Conservation (phyloP, 2,329 filamentous ascomycete species). For the Colletotrichum simmondsii region DNA sequence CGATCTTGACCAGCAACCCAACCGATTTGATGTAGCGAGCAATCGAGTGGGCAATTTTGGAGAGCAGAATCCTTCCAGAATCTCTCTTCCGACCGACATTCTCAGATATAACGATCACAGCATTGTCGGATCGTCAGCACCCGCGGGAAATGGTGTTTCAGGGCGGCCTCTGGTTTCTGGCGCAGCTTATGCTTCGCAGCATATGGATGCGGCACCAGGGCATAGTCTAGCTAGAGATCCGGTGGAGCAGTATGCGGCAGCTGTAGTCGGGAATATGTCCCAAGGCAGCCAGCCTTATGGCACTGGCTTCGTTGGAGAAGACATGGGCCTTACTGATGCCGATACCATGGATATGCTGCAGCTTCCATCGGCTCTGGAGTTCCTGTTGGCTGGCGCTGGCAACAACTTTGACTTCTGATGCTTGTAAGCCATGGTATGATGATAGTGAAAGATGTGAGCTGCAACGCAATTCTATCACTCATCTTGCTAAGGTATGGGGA, state of each 20-base stretch:
- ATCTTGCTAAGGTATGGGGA: not conserved
- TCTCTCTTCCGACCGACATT: not conserved
- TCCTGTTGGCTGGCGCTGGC: constrained; percentile 43
- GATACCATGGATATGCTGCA: constrained; percentile 38
- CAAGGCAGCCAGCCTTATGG: not conserved
- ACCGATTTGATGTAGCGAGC: not conserved
- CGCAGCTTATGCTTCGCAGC: constrained; percentile 6
- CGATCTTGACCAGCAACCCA: not conserved
- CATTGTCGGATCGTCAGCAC: not conserved
- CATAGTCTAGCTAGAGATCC: not conserved
- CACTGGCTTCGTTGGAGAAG: constrained; percentile 7
- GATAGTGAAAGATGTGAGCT: too few species aligned
- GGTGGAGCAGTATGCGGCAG: not conserved
- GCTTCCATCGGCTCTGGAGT: constrained; percentile 44
- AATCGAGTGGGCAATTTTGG: too few species aligned
- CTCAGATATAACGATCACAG: not conserved
- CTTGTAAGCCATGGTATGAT: too few species aligned
- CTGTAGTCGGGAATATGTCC: not conserved
- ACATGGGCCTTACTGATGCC: constrained; percentile 28
- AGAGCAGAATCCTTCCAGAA: not conserved
- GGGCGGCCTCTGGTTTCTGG: not conserved
- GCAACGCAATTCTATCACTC: not conserved
- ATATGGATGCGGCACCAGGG: not conserved
- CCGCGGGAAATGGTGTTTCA: not conserved
- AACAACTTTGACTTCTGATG: constrained; percentile 22